Evolutionary conservation across 352 stramenopile species (phyloP), one percentile per base, ranked within the genome.

Genomic region (Phytophthora podocarpi): DNA sequence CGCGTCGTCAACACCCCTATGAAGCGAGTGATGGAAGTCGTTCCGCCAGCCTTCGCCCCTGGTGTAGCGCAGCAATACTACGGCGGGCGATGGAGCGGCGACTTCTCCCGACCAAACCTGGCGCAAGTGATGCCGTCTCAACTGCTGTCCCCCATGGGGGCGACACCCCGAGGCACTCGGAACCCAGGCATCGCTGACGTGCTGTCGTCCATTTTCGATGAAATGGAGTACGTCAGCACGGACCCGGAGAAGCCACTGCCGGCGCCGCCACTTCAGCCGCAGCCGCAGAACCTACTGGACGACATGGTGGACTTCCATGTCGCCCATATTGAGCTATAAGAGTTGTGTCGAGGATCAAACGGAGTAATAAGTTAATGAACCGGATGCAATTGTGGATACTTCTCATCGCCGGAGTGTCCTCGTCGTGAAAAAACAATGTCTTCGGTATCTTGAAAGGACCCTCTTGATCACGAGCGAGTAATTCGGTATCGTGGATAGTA

Each of bases 231-330:
- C 47, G 28, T 51, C 5, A 26, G 42, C 10, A 27, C 21, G 3
- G 43, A 64, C 15, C 56, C 57, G 16, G 57, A 67, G 49, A 72
- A 72, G 31, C 57, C 46, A 12, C 35, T 51, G 30, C 42, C 48
- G 2, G 57, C 57, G 2, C 63, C 45, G 20, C 49, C 49, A 37
- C 48, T 69, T 31, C 59, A 70, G 36, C 47, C 46, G 13, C 61
- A 67, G 23, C 18, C 46, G 24, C 59, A 71, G 39, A 77, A 69
- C 35, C 28, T 82, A 21, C 36, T 82, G 16, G 73, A 82, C 43
- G 70, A 79, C 21, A 78, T 82, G 59, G 68, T 82, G 30, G 71
- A 60, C 59, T 82, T 80, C 49, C 70, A 82, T 40, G 67, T 80
- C 45, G 54, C 51, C 50, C 61, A 74, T 26, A 74, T 77, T 40